Evolutionary conservation across 2,329 filamentous ascomycete species (phyloP).

Genomic region (Colletotrichum brevisporum): DNA sequence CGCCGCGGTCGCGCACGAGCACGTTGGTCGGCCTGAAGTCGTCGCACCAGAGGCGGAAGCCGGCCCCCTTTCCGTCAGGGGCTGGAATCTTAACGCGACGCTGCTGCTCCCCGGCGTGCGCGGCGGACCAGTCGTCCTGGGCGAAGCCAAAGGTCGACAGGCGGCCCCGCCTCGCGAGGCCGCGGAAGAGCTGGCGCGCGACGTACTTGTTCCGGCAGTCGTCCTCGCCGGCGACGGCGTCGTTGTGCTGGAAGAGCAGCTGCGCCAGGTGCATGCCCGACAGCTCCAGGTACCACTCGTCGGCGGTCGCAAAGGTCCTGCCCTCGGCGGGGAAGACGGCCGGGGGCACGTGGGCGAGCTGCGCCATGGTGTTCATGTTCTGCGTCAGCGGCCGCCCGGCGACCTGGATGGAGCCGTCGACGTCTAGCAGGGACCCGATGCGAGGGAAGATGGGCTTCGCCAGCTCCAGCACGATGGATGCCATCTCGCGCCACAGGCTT

Average conservation of each 20-base stretch:
- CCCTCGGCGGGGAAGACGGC: slow-evolving; percentile 42
- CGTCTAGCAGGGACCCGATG: slow-evolving; percentile 56
- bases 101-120: not conserved
- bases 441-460: slow-evolving; percentile 49
- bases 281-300: slow-evolving; percentile 54
- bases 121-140: slow-evolving; percentile 21
- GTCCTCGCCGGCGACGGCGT: slow-evolving; percentile 48
- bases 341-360: slow-evolving; percentile 45
- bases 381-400: slow-evolving; percentile 54
- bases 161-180: slow-evolving; percentile 5
- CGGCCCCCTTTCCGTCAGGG: not conserved
- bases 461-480: slow-evolving; percentile 56
- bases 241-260: slow-evolving; percentile 54
- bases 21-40: slow-evolving; percentile 52
- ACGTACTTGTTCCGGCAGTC: slow-evolving; percentile 53
- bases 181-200: slow-evolving; percentile 42
- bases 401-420: slow-evolving; percentile 46
- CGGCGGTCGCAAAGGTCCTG: slow-evolving; percentile 46
- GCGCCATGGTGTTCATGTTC: slow-evolving; percentile 58
- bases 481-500: slow-evolving; percentile 53
- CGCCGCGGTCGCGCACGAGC: slow-evolving; percentile 42
- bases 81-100: not conserved
- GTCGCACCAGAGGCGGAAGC: slow-evolving; percentile 49
- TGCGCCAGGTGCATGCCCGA: slow-evolving; percentile 55
- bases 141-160: slow-evolving; percentile 25